Conservation (phyloP, 2,329 filamentous ascomycete species). For the Xylariaceae sp. region DNA sequence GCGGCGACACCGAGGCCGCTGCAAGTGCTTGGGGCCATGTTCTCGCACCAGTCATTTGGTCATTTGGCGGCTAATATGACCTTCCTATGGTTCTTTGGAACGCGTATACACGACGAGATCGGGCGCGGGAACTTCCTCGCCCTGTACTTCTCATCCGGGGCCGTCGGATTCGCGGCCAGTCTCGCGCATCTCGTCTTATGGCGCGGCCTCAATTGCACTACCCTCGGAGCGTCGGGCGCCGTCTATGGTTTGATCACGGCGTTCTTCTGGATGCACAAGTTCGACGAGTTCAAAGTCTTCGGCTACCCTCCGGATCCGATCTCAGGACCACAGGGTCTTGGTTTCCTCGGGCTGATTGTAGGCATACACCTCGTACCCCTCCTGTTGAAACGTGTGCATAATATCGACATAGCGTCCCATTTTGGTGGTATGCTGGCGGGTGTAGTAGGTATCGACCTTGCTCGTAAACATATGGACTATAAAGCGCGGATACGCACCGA, state of each 20-base stretch:
- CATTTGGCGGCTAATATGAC: slow-evolving; percentile 72
- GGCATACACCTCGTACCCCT: slow-evolving; percentile 58
- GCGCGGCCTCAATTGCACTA: slow-evolving; percentile 55
- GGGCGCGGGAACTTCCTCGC: slow-evolving; percentile 73
- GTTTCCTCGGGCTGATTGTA: slow-evolving; percentile 58
- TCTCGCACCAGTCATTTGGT: slow-evolving; percentile 69
- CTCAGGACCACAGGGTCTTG: slow-evolving; percentile 60
- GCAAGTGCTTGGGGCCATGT: slow-evolving; percentile 67
- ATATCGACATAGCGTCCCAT: slow-evolving; percentile 60
- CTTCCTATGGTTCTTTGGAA: slow-evolving; percentile 70
- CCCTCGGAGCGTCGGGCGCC: slow-evolving; percentile 72
- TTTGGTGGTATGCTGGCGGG: slow-evolving; percentile 59
- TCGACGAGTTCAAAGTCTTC: slow-evolving; percentile 63
- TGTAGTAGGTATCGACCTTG: slow-evolving; percentile 48
- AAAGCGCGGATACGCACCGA: slow-evolving; percentile 35
- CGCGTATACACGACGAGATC: slow-evolving; percentile 71
- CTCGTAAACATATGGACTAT: slow-evolving; percentile 43
- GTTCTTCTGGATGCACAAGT: slow-evolving; percentile 65
- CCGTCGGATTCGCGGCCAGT: slow-evolving; percentile 64
- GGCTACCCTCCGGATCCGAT: slow-evolving; percentile 62
- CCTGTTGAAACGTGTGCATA: slow-evolving; percentile 46
- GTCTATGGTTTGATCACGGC: slow-evolving; percentile 67
- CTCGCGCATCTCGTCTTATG: slow-evolving; percentile 58
- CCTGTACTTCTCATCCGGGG: slow-evolving; percentile 67
- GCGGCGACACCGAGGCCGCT: slow-evolving; percentile 69